Base-by-base conservation (phyloP, 129 eudicot genomes). In the Artemisia tridentata region DNA sequence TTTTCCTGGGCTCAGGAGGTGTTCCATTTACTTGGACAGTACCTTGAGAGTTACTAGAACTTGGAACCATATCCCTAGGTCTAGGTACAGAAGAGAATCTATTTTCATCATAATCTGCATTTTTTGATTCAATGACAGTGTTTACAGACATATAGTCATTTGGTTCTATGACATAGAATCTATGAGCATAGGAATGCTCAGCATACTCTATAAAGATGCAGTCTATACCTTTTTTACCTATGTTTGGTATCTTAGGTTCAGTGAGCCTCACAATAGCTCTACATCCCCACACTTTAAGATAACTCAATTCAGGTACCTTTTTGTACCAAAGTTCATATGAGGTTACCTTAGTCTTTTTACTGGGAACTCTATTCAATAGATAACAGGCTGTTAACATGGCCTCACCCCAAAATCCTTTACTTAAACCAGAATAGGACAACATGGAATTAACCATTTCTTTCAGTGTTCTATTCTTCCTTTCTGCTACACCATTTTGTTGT, bases 251-350 rank as follows among this genome's bases (percentile, higher is more conserved):
- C 5, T 25, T 60, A 27, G 65, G 45, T 27, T 60, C 4, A 23
- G 7, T 60, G 11, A 60, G 46, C 46, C 65, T 27, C 14, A 61
- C 66, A n/a, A n/a, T n/a, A n/a, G n/a, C n/a, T n/a, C n/a, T n/a
- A n/a, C 45, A 21, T 4, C 10, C 45, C 46, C 31, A 60, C 11
- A 60, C 65, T 25, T 17, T 60, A 25, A n/a, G n/a, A n/a, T 60
- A 25, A n/a, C 46, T 60, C 27, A 60, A 12, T 41, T 60, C 14
- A 11, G 65, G 2, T 11, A 17, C 38, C 46, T 27, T 60, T 12
- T 43, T 43, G 48, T 43, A 4, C n/a, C n/a, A n/a, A n/a, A n/a
- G n/a, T n/a, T n/a, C n/a, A n/a, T n/a, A n/a, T n/a, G n/a, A n/a
- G n/a, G n/a, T n/a, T n/a, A n/a, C n/a, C n/a, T n/a, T n/a, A n/a